Conservation (phyloP, 179 eudicot species). For the Pouteria campechiana region DNA sequence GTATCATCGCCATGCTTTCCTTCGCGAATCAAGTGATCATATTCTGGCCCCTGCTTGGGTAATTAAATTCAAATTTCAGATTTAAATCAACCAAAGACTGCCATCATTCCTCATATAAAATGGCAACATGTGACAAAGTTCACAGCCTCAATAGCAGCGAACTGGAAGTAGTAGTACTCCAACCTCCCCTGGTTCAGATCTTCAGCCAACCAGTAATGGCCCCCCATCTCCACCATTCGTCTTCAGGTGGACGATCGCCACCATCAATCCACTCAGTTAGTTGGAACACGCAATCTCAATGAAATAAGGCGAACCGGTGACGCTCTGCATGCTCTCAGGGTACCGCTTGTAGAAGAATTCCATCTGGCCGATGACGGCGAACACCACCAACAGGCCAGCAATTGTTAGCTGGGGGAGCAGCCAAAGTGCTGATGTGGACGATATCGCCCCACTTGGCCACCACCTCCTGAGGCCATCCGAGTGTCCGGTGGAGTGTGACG, state of each 20-base stretch:
- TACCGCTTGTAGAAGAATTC: constrained; percentile 51
- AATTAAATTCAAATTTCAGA: too few species aligned
- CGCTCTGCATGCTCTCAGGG: constrained; percentile 59
- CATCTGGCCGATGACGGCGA: constrained; percentile 20
- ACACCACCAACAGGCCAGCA: constrained; percentile 43
- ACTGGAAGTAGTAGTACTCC: constrained; percentile 34
- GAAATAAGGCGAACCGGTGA: constrained; percentile 34
- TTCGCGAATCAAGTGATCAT: too few species aligned
- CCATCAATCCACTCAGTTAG: constrained; percentile 29
- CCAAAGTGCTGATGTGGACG: constrained; percentile 37
- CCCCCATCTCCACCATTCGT: constrained; percentile 8
- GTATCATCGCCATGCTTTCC: too few species aligned
- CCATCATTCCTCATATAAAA: too few species aligned
- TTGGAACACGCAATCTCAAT: constrained; percentile 31
- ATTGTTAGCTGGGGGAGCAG: constrained; percentile 24
- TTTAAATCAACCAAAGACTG: too few species aligned
- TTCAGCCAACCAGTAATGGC: constrained; percentile 34
- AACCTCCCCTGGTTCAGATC: constrained; percentile 46
- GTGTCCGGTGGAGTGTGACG: too few species aligned
- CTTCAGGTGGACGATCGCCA: constrained; percentile 15
- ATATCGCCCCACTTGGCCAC: constrained; percentile 28
- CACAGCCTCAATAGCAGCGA: constrained; percentile 23
- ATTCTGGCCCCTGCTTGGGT: too few species aligned
- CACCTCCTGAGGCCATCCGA: too few species aligned
- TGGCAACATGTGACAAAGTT: too few species aligned